These are phyloP conservation scores for Citrus hindsii DNA, from an alignment of 345 rosid species.

Conservation along the genomic window DNA sequence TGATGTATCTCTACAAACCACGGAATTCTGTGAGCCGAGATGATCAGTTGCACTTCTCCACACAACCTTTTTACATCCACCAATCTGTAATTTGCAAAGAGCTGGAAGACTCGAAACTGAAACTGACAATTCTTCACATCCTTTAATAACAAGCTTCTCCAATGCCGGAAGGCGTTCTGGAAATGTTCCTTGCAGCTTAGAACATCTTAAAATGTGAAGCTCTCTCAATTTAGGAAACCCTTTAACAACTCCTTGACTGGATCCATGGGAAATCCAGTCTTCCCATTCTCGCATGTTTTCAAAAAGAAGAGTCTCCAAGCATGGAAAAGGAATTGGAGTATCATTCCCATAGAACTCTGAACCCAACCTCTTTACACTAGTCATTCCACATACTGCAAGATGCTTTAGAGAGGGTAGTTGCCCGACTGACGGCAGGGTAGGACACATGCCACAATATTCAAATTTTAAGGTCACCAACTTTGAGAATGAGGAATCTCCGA, in stretches of 20 bases:
- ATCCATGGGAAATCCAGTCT: too few relatives aligned
- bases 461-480: too few relatives aligned
- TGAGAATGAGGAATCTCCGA: too few relatives aligned
- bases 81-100: background rate
- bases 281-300: too few relatives aligned
- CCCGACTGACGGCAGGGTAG: too few relatives aligned
- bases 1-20: background rate
- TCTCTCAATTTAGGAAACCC: slow-evolving; percentile 18
- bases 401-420: too few relatives aligned
- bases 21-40: background rate
- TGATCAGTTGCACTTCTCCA: background rate
- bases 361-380: accelerated
- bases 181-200: slow-evolving; percentile 15
- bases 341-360: too few relatives aligned
- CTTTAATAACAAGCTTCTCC: background rate
- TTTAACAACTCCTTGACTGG: too few relatives aligned
- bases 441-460: too few relatives aligned
- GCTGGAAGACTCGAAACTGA: background rate
- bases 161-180: slow-evolving; percentile 17
- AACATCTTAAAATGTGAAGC: slow-evolving; percentile 27
- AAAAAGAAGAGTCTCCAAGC: too few relatives aligned
- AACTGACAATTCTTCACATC: background rate
- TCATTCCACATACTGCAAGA: too few relatives aligned
- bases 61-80: slow-evolving; percentile 5
- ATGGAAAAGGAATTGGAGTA: too few relatives aligned